Evolutionary conservation across 2,329 filamentous ascomycete genomes (phyloP).

Genomic region (Harringtonia lauricola): DNA sequence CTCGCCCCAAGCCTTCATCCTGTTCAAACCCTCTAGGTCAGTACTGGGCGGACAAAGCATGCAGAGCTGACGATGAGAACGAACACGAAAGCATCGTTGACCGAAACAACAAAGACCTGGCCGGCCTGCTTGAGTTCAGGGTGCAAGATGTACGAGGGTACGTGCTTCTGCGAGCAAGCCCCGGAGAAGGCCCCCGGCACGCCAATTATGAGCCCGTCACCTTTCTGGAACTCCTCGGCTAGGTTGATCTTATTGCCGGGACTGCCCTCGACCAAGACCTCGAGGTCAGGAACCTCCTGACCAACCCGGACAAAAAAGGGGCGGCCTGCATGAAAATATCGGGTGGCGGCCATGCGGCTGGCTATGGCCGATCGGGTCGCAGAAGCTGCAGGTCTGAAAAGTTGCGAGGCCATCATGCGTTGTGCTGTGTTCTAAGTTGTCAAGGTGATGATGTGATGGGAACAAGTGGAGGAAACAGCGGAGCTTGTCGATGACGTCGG

Average conservation of each 20-base stretch:
- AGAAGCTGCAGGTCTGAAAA: conserved; percentile 6
- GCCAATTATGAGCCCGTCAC: conserved; percentile 73
- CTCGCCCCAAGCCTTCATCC: conserved; percentile 83
- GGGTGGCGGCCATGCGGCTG: not conserved
- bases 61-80: too few relatives aligned
- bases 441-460: not conserved
- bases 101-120: conserved; percentile 77
- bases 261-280: conserved; percentile 72
- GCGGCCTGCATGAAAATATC: conserved; percentile 54
- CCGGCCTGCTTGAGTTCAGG: conserved; percentile 69
- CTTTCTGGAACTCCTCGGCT: conserved; percentile 58
- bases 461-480: not conserved
- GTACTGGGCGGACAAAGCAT: too few relatives aligned
- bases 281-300: conserved; percentile 66
- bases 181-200: conserved; percentile 68
- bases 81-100: conserved; percentile 91
- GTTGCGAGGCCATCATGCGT: conserved; percentile 8
- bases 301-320: conserved; percentile 61
- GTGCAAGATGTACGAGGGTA: conserved; percentile 79
- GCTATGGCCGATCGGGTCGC: conserved; percentile 6
- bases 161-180: conserved; percentile 51
- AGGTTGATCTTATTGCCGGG: conserved; percentile 89
- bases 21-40: too few relatives aligned
- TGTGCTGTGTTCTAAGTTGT: not conserved
- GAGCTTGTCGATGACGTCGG: not conserved